Percentiles rank a stretch among this genome's conserved stretches.
Evolutionary conservation across 2,329 filamentous ascomycete genomes (phyloP).

Genomic region (Pseudocercospora fuligena): DNA sequence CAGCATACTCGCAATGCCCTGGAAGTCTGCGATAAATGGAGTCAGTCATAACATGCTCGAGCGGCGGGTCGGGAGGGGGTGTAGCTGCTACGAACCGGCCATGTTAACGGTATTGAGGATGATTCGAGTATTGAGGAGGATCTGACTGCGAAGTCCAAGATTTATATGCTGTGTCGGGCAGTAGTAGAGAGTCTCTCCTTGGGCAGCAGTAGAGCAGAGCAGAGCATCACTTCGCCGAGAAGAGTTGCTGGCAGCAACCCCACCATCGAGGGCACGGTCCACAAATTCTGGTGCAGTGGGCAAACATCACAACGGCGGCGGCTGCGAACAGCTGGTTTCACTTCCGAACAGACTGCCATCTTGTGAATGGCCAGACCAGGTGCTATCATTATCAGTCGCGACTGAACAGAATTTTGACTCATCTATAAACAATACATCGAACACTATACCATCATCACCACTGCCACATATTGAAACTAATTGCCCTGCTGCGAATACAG

Average conservation of each 20-base stretch:
- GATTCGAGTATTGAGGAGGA: not conserved
- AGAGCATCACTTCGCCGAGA: not conserved
- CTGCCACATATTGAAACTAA: not conserved
- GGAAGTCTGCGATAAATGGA: conserved; percentile 36
- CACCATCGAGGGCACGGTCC: not conserved
- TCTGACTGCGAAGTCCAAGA: not conserved
- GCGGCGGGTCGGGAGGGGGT: not conserved
- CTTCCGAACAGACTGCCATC: not conserved
- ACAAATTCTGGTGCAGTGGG: not conserved
- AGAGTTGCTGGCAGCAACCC: not conserved
- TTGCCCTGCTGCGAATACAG: not conserved
- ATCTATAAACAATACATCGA: not conserved
- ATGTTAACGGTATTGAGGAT: not conserved
- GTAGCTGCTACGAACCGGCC: not conserved
- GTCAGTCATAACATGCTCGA: conserved; percentile 13
- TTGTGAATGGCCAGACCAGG: not conserved
- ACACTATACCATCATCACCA: not conserved
- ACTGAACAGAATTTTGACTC: not conserved
- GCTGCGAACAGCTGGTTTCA: not conserved
- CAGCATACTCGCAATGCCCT: conserved; percentile 40
- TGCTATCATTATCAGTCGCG: not conserved
- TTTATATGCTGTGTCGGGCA: not conserved
- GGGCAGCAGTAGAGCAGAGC: not conserved
- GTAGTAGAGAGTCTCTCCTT: not conserved
- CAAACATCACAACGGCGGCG: not conserved